These are phyloP conservation scores for Candida xiaguanensis DNA, from an alignment of 805 yeast genomes.

Conservation along the genomic window DNA sequence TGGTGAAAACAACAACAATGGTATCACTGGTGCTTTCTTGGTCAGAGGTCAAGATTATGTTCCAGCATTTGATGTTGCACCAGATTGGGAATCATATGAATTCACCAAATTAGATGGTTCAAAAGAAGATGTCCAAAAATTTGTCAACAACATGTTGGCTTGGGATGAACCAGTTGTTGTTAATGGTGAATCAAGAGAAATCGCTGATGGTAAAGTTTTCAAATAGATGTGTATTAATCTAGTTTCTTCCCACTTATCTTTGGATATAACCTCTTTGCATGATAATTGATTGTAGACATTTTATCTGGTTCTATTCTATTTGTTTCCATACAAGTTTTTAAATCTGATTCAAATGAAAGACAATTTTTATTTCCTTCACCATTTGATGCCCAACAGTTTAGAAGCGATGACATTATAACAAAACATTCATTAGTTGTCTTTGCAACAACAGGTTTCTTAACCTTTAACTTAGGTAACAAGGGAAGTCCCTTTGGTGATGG, in stretches of 20 bases:
- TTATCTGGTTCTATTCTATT: slow-evolving; percentile 37
- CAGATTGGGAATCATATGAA: slow-evolving; percentile 95
- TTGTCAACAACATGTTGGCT: slow-evolving; percentile 90
- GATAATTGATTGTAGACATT: slow-evolving; percentile 49
- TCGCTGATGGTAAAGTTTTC: slow-evolving; percentile 97
- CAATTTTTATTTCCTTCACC: slow-evolving; percentile 78
- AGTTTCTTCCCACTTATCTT: slow-evolving; percentile 44
- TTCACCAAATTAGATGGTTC: slow-evolving; percentile 81
- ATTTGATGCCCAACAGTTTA: slow-evolving; percentile 96
- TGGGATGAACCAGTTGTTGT: slow-evolving; percentile 93
- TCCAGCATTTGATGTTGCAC: slow-evolving; percentile 97
- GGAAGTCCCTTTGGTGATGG: slow-evolving; percentile 48
- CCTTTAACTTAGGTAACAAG: slow-evolving; percentile 69
- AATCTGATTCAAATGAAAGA: slow-evolving; percentile 58
- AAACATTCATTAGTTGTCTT: slow-evolving; percentile 62
- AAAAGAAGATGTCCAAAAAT: slow-evolving; percentile 71
- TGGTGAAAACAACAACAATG: slow-evolving; percentile 98
- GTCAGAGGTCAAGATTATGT: slow-evolving; percentile 89
- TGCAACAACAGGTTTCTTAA: slow-evolving; percentile 54
- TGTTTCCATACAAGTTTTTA: slow-evolving; percentile 70
- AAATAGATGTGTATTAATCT: slow-evolving; percentile 48
- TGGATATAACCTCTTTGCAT: slow-evolving; percentile 53
- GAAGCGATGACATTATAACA: slow-evolving; percentile 76
- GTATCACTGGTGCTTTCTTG: slow-evolving; percentile 91
- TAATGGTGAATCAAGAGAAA: slow-evolving; percentile 78